phyloP scores from a whole-genome alignment of 2,329 filamentous ascomycete species.

The Proliferodiscus dingleyae region DNA sequence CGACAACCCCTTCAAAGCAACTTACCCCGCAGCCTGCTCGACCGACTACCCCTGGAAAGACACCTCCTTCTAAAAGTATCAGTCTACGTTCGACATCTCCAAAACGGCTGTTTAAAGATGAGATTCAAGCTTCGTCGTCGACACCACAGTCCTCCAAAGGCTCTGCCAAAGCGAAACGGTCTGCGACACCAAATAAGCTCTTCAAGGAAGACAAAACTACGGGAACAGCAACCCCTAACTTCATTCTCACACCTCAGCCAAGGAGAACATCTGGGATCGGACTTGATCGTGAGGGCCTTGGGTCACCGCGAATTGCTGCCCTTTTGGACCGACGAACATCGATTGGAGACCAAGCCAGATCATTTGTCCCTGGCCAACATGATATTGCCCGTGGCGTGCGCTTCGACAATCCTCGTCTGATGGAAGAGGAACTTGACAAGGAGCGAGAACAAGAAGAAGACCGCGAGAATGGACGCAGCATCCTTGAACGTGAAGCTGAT shows the following conservation, averaged over 20 bases:
- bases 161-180: slow-evolving; percentile 33
- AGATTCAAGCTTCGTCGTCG: slow-evolving; percentile 33
- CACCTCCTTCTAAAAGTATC: slow-evolving; percentile 43
- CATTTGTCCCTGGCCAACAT: slow-evolving; percentile 53
- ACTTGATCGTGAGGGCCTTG: slow-evolving; percentile 64
- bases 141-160: slow-evolving; percentile 30
- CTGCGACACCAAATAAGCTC: slow-evolving; percentile 37
- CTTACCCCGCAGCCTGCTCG: slow-evolving; percentile 40
- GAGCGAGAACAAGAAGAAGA: slow-evolving; percentile 58
- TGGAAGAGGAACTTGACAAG: slow-evolving; percentile 59
- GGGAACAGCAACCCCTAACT: slow-evolving; percentile 56
- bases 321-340: slow-evolving; percentile 67
- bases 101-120: slow-evolving; percentile 39
- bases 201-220: slow-evolving; percentile 51
- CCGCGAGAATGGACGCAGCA: slow-evolving; percentile 53
- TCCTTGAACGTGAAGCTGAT: slow-evolving; percentile 49
- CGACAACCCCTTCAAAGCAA: slow-evolving; percentile 35
- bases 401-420: slow-evolving; percentile 60
- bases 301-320: slow-evolving; percentile 68
- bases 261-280: slow-evolving; percentile 64
- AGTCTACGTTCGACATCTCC: slow-evolving; percentile 44
- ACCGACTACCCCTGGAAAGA: slow-evolving; percentile 45
- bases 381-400: slow-evolving; percentile 44
- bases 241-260: slow-evolving; percentile 57
- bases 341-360: slow-evolving; percentile 60